Conservation (phyloP, 768 basidiomycete species). For the Mycena vitilis region DNA sequence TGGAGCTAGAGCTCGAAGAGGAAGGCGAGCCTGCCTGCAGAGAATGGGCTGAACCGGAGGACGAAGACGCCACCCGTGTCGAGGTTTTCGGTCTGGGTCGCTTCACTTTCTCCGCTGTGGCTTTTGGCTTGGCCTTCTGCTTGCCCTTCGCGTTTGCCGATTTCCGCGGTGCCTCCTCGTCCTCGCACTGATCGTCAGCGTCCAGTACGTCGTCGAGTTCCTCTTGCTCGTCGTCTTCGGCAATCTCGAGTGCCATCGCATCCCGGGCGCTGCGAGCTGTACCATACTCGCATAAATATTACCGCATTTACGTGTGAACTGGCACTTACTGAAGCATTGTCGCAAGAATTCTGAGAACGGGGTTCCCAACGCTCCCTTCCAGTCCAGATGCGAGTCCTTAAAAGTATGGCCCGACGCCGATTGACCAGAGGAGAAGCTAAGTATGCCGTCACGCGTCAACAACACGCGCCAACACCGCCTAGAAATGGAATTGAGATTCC, state of each 20-base stretch:
- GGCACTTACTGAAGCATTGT: conserved; percentile 15
- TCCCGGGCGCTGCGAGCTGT: conserved; percentile 9
- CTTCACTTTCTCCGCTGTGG: no score
- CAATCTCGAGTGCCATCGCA: conserved; percentile 2
- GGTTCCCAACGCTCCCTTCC: neutral
- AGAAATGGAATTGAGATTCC: no score
- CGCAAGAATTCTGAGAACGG: neutral
- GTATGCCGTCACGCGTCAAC: neutral
- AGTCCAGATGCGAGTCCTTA: conserved; percentile 12
- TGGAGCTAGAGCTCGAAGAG: no score
- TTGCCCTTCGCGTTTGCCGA: no score
- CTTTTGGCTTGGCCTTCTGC: no score
- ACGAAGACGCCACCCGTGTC: no score
- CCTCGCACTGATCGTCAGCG: neutral
- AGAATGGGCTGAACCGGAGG: no score
- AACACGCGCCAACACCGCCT: neutral
- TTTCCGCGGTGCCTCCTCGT: no score
- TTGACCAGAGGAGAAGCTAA: conserved; percentile 1
- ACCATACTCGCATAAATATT: neutral
- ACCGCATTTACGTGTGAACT: neutral
- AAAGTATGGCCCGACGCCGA: neutral
- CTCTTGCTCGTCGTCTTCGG: neutral
- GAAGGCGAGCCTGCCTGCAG: no score
- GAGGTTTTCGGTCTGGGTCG: no score
- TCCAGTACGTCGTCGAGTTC: neutral